A percentile compares a stretch with the other conserved stretches of the same genome.
These are phyloP conservation scores for Sicyos baderoa DNA, from an alignment of 306 rosid genomes.

Conservation along the genomic window DNA sequence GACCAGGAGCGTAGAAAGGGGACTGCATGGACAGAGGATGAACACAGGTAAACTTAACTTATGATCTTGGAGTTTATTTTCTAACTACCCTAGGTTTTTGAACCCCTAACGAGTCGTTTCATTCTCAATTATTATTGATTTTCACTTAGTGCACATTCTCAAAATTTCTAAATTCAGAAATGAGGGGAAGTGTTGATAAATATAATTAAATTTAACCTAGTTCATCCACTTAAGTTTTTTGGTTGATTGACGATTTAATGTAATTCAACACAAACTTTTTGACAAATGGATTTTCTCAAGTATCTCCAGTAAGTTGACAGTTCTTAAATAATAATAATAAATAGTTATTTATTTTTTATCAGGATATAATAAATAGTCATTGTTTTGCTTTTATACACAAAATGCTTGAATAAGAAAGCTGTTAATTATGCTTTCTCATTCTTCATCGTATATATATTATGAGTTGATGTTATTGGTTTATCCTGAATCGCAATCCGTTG, in stretches of 20 bases:
- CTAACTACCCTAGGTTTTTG: not conserved
- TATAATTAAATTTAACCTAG: too few relatives aligned
- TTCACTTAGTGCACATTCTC: too few relatives aligned
- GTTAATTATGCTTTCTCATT: not conserved
- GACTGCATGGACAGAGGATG: constrained; percentile 97
- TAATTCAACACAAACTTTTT: too few relatives aligned
- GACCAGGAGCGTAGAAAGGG: constrained; percentile 98
- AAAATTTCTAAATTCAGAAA: too few relatives aligned
- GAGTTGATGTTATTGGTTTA: not conserved
- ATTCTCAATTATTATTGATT: too few relatives aligned
- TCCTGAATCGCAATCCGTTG: not conserved
- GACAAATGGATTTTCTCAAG: not conserved
- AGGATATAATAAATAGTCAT: too few relatives aligned
- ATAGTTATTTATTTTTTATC: not conserved
- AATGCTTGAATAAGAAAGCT: not conserved
- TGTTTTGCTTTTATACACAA: not conserved
- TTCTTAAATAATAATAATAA: not conserved
- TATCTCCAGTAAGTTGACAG: not conserved
- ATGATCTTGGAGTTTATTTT: constrained; percentile 13
- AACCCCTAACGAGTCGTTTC: too few relatives aligned
- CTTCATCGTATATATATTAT: not conserved
- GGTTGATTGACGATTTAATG: too few relatives aligned
- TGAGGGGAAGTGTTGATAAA: too few relatives aligned
- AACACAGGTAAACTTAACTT: constrained; percentile 68
- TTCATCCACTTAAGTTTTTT: too few relatives aligned